Conservation (phyloP, 2,329 filamentous ascomycete species). For the Fusarium vanettenii region DNA sequence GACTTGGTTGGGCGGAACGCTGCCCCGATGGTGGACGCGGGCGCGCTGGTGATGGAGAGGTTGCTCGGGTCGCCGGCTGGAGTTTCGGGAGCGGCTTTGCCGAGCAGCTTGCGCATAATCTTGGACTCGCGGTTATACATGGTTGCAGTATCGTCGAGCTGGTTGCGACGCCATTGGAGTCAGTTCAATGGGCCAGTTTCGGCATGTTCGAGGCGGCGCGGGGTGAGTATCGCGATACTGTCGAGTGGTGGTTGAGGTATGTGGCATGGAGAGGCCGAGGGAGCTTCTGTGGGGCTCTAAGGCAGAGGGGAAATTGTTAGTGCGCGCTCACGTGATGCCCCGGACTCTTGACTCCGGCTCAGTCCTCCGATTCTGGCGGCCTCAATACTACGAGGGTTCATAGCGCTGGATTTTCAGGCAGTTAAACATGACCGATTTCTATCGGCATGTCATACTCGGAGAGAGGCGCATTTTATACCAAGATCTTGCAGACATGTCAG, state of each 20-base stretch:
- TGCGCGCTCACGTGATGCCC: background rate
- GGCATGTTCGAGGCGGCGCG: slow-evolving; percentile 25
- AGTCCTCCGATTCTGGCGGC: background rate
- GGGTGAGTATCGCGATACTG: background rate
- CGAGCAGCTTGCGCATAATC: slow-evolving; percentile 71
- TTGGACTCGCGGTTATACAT: slow-evolving; percentile 67
- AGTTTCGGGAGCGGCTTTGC: slow-evolving; percentile 62
- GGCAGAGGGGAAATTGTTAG: background rate
- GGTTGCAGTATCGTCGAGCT: slow-evolving; percentile 42
- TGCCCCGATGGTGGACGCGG: slow-evolving; percentile 48
- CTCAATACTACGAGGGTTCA: background rate
- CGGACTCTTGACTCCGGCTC: background rate
- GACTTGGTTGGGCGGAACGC: slow-evolving; percentile 65
- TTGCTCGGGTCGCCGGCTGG: slow-evolving; percentile 52
- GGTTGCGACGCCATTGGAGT: slow-evolving; percentile 49
- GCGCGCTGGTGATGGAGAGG: slow-evolving; percentile 60
- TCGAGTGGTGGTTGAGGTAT: slow-evolving; percentile 6
- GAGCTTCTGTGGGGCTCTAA: slow-evolving; percentile 34
- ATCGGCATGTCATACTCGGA: background rate
- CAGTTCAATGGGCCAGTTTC: slow-evolving; percentile 21
- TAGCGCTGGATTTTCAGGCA: background rate
- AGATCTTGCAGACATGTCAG: background rate
- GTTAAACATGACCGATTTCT: background rate
- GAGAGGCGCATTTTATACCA: background rate
- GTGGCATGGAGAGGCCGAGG: slow-evolving; percentile 5